These are phyloP conservation scores for Misopates orontium DNA, from an alignment of 257 asterid genomes.

Conservation along the genomic window DNA sequence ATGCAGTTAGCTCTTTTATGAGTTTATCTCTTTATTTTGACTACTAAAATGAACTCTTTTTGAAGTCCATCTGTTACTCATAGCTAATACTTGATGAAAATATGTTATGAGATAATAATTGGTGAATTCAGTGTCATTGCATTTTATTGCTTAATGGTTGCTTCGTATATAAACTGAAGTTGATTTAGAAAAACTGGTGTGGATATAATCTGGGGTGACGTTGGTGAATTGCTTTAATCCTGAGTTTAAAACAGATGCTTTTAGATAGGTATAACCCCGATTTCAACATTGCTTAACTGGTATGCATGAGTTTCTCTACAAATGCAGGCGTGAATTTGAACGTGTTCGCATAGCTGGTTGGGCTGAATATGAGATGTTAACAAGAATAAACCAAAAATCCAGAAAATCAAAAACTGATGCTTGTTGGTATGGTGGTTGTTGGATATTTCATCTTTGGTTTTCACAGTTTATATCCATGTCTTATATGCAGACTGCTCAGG, in stretches of 20 bases:
- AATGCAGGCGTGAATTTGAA: conserved; percentile 4
- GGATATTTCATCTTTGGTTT: conserved; percentile 13
- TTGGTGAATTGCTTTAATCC: no score
- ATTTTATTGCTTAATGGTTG: background rate
- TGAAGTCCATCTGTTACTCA: background rate
- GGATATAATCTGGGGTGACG: no score
- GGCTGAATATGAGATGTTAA: background rate
- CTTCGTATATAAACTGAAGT: background rate
- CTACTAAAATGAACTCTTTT: background rate
- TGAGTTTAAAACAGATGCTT: background rate
- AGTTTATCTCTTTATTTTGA: background rate
- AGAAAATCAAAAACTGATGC: background rate
- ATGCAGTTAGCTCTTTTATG: no score
- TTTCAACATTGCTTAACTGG: background rate
- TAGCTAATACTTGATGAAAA: background rate
- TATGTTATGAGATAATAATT: background rate
- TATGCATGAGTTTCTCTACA: background rate
- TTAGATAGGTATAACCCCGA: background rate
- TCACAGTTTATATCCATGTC: conserved; percentile 20
- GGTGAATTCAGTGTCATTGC: background rate
- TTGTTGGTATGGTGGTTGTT: background rate
- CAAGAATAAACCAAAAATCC: background rate
- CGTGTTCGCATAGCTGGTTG: background rate
- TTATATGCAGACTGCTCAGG: conserved; percentile 68
- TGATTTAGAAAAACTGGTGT: background rate